Base-by-base conservation (phyloP, 2,329 filamentous ascomycete species). In the Fonsecaea monophora region DNA sequence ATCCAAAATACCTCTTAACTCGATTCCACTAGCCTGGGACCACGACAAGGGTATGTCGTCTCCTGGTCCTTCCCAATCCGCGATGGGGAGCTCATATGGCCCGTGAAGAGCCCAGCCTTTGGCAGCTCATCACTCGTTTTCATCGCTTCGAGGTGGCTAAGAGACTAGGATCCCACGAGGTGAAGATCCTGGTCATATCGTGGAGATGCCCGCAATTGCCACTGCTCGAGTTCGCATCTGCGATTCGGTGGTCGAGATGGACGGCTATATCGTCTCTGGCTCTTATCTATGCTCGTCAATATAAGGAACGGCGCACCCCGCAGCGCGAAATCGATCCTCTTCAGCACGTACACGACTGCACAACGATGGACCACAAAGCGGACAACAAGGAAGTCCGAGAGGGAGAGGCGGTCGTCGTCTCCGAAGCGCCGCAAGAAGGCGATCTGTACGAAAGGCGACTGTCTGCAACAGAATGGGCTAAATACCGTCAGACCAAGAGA, bases 401-500 rank as follows among this genome's bases (percentile, higher is more conserved):
- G 10, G 59, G 59, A 53, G 59, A 61, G 59, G 45, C 59, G 59
- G 45, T 61, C 32, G 37, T 53, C 35, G 57, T 64, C 56, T 61
- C 65, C 12, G 62, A 64, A 37, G 53, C 37, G 48, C 21, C 38
- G n/a, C 53, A 45, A 9, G 35, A 58, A 12, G 62, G 59, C 42
- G 66, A 65, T 12, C 13, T 68, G n/a, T 65, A 66, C 40, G 66
- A 66, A 64, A 64, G 68, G 32, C 68, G 64, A n/a, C 68, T 70
- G 18, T 64, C 60, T 10, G 10, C 40, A 37, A 35, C 66, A 10
- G 63, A 70, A 62, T 70, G 68, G 68, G 67, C 48, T 18, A 65
- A 69, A 54, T 68, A 67, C 37, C 72, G 73, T 62, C 68, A 62
- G 58, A 74, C 73, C 9, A 72, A 79, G 45, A 76, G 78, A n/a